These are phyloP conservation scores for Aphanocladium album DNA, from an alignment of 2,329 filamentous ascomycete genomes.

Conservation along the genomic window DNA sequence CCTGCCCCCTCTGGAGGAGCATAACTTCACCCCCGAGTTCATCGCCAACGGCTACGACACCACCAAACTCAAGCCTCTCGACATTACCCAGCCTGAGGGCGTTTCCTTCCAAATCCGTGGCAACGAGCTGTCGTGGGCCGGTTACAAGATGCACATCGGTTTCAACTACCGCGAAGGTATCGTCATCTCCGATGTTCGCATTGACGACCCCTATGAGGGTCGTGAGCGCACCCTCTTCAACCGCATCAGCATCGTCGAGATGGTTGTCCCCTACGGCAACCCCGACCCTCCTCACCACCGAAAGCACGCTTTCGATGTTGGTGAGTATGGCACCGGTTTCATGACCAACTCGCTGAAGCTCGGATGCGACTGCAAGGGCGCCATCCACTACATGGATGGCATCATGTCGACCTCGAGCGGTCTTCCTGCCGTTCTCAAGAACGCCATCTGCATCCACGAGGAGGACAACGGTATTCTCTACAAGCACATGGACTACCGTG, in stretches of 20 bases:
- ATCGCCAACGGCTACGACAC: conserved; percentile 30
- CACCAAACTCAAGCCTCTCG: conserved; percentile 32
- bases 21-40: conserved; percentile 34
- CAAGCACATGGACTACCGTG: conserved; percentile 61
- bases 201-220: conserved; percentile 45
- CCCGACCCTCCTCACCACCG: conserved; percentile 57
- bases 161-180: conserved; percentile 69
- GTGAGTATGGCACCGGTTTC: conserved; percentile 60
- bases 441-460: conserved; percentile 33
- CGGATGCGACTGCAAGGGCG: conserved; percentile 66
- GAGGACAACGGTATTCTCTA: conserved; percentile 53
- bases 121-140: conserved; percentile 52
- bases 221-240: conserved; percentile 57
- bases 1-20: conserved; percentile 34
- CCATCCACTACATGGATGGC: conserved; percentile 52
- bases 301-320: conserved; percentile 66
- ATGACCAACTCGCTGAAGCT: conserved; percentile 62
- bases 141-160: conserved; percentile 66
- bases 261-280: conserved; percentile 66
- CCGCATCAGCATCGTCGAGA: conserved; percentile 62
- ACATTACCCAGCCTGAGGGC: conserved; percentile 36
- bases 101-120: conserved; percentile 43
- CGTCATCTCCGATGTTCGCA: conserved; percentile 63
- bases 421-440: conserved; percentile 61
- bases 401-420: conserved; percentile 67